Base-by-base conservation (phyloP, 1,139 yeast species). In the Geotrichum citri-aurantii region DNA sequence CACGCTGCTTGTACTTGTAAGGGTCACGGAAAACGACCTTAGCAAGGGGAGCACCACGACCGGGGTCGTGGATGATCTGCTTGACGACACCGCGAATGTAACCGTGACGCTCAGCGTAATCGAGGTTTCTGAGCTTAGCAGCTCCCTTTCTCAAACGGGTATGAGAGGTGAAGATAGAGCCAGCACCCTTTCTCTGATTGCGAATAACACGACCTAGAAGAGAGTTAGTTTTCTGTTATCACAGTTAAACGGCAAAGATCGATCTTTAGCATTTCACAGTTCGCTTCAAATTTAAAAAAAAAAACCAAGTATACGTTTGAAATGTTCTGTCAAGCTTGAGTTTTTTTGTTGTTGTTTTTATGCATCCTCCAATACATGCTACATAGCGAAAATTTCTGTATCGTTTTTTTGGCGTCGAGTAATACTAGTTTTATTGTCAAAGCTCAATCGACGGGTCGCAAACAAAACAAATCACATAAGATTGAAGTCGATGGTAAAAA, bases 181-280 rank as follows among this genome's bases (percentile, higher is more conserved):
- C 99, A 82, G 97, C 98, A 87, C 98, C 98, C 85, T 95, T 95
- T 90, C 99, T 92, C 88, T 95, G 99, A 87, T 95, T 93, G 85
- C 99, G 96, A 85, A 95, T 95, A 83, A 95, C 99, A 88, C 99
- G 93, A 89, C 99, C 98, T 87, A 77, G 8, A 31, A 26, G 29
- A 26, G 4, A 7, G 29, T 26, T 26, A 26, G 29, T 26, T 26
- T 5, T 26, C 29, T 5, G 7, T 26, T 26, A 26, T 7, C 4
- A 26, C 29, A 26, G 29, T 7, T 5, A 26, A 26, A 26, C 29
- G 29, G 7, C 4, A 26, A 26, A 5, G 29, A 26, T 26, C 29
- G 29, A 26, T 5, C 7, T 4, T 26, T 26, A 5, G 29, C 7
- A 26, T 26, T 26, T 7, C 29, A 7, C 7, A 26, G 29, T 26